Evolutionary conservation across 805 yeast species (phyloP), one percentile per base, ranked within the genome.

Genomic region (Wickerhamomyces queroliae): DNA sequence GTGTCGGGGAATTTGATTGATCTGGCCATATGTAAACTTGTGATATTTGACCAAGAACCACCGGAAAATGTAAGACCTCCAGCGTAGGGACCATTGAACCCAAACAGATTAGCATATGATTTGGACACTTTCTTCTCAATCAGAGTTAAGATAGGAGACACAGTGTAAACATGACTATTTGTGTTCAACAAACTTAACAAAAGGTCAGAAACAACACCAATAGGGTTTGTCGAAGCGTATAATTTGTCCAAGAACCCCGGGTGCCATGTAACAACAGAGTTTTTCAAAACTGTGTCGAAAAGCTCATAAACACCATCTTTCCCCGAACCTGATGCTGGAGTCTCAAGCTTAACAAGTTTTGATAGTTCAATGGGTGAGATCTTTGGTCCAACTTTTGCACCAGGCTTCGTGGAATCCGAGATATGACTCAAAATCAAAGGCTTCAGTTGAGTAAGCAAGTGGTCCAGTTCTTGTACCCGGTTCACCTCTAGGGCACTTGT

Each of bases 11-110:
- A 82, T 44, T 71, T 58, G 29, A 71, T 61, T 31, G 83, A 68
- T 49, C 95, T 66, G 0, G 95, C 95, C 54, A 80, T 78, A 46
- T 84, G 90, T 62, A 87, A 53, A 42, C 86, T 75, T 3, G 93
- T 86, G 38, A 83, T 73, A 58, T 86, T 86, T 7, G 95, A 83
- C 80, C 89, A 86, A 5, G 91, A 81, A 0, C 95, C 95, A 16
- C 95, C 95, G 17, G 88, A 74, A 56, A 86, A 83, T 0, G 95
- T 87, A 48, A 87, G 63, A 0, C 95, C 95, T 20, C 95, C 95
- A 33, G 90, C 75, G 24, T 66, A 63, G 3, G 63, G 63, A 6
- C 72, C 72, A 19, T 48, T 47, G 50, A 71, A 83, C 0, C 85
- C 80, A 60, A 83, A 85, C 52, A 80, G 45, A 33, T 61, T 55